Base-by-base conservation (phyloP, 495 filamentous ascomycete species). In the Pyrenula massariospora region DNA sequence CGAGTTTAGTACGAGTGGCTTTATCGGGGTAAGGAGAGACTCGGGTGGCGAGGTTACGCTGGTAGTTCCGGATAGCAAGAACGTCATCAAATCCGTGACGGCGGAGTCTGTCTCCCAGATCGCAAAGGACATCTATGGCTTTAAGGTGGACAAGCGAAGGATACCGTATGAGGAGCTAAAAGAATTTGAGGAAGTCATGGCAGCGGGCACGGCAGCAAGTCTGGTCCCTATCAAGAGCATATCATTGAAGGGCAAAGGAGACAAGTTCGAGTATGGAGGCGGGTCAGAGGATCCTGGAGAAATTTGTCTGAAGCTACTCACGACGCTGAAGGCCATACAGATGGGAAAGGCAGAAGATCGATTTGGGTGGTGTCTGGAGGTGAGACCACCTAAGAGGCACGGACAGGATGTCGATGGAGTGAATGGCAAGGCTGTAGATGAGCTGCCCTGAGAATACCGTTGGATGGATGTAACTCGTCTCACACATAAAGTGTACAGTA, bases 151-250 rank as follows among this genome's bases (percentile, higher is more conserved):
- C 67, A 74, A 72, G 59, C 66, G 84, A 36, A 61, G 76, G 73
- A 86, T 95, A 65, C 79, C 81, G 59, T 92, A 92, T 68, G 75
- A 80, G n/a, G 92, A 98, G 60, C 73, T 96, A 10, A 65, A 71
- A 12, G 65, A 70, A 5, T 96, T 97, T 70, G 75, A 75, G 50
- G 93, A 98, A 68, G 84, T 98, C 20, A 79, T 96, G 70, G 93
- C 92, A 2, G 90, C 89, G 1, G 93, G 93, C 0, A 98, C 93
- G 0, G 93, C 93, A 2, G 93, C 92, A 0, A 88, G 89, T 1
- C 73, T 98, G 49, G 90, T 96, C 10, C 93, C 93, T 0, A 89
- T 98, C 65, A 83, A 84, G 54, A 91, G 85, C 53, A 95, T 98
- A 60, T 88, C 86, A 1, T 83, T 86, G 65, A 78, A 76, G 59